Evolutionary conservation across 805 yeast genomes (phyloP).

Genomic region (Saccharomycopsis amapae): DNA sequence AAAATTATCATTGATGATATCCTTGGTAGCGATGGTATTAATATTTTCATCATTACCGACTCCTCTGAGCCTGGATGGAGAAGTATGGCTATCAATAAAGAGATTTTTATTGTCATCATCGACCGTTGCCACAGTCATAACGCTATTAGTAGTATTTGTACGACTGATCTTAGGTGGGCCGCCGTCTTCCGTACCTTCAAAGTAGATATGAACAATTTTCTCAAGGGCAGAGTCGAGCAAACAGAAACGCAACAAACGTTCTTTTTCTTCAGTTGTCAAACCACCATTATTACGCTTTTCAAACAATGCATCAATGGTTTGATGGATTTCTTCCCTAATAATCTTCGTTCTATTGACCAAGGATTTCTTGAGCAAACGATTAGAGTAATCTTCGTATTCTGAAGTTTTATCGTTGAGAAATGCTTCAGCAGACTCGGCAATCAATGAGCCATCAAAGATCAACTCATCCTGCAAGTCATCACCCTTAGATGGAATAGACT

Average conservation of each 20-base stretch:
- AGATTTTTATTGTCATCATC: not conserved
- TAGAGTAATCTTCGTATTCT: constrained; percentile 32
- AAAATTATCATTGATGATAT: not conserved
- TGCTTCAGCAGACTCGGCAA: constrained; percentile 68
- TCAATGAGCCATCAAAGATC: constrained; percentile 66
- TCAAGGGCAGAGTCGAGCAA: constrained; percentile 64
- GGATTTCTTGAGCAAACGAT: constrained; percentile 33
- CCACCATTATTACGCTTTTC: constrained; percentile 47
- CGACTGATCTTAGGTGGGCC: constrained; percentile 2
- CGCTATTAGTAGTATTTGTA: not conserved
- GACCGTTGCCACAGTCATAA: not conserved
- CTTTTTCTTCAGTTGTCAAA: constrained; percentile 63
- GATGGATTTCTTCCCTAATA: constrained; percentile 36
- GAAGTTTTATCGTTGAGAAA: constrained; percentile 37
- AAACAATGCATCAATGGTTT: constrained; percentile 49
- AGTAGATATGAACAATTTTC: constrained; percentile 40
- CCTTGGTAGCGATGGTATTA: too few relatives aligned
- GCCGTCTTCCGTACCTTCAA: constrained; percentile 24
- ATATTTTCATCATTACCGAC: not conserved
- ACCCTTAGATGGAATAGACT: constrained; percentile 22
- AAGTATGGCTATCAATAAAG: not conserved
- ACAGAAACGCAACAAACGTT: constrained; percentile 59
- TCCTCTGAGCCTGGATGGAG: not conserved
- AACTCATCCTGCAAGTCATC: constrained; percentile 44
- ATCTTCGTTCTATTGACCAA: constrained; percentile 36